A percentile compares a stretch with the other conserved stretches of the same genome.
phyloP scores from a whole-genome alignment of 1,284 basidiomycete species.

The Ustilago trichophora region DNA sequence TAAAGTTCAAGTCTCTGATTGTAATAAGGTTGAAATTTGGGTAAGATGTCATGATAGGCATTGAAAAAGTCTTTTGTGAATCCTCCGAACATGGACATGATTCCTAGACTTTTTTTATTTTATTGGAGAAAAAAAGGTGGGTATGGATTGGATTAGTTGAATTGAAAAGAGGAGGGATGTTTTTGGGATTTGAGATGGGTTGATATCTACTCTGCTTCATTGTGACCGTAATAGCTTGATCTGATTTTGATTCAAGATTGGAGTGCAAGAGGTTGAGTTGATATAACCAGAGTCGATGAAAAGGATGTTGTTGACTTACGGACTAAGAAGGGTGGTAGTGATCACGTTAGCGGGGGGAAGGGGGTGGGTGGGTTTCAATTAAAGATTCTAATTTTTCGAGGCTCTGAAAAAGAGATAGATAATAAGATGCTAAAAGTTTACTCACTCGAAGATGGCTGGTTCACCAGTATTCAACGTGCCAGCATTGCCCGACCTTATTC shows the following conservation, averaged over 20 bases:
- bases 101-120: conserved; percentile 21
- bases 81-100: conserved; percentile 48
- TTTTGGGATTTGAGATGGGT: not conserved
- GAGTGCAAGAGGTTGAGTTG: too few species aligned
- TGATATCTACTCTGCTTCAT: conserved; percentile 36
- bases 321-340: too few species aligned
- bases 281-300: too few species aligned
- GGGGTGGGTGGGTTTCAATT: not conserved
- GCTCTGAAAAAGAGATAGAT: too few species aligned
- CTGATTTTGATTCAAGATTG: not conserved
- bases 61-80: conserved; percentile 44
- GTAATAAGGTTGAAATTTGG: conserved; percentile 28
- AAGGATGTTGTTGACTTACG: too few species aligned
- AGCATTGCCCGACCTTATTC: conserved; percentile 35
- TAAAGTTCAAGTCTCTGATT: conserved; percentile 27
- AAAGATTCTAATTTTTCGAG: too few species aligned
- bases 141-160: too few species aligned
- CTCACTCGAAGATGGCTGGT: conserved; percentile 41
- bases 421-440: too few species aligned
- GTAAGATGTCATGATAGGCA: conserved; percentile 37
- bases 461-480: conserved; percentile 25
- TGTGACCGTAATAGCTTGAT: conserved; percentile 47
- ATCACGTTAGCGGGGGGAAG: too few species aligned
- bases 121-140: too few species aligned
- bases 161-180: too few species aligned